Evolutionary conservation across 2,329 filamentous ascomycete species (phyloP).

Genomic region (Venturia asperata): DNA sequence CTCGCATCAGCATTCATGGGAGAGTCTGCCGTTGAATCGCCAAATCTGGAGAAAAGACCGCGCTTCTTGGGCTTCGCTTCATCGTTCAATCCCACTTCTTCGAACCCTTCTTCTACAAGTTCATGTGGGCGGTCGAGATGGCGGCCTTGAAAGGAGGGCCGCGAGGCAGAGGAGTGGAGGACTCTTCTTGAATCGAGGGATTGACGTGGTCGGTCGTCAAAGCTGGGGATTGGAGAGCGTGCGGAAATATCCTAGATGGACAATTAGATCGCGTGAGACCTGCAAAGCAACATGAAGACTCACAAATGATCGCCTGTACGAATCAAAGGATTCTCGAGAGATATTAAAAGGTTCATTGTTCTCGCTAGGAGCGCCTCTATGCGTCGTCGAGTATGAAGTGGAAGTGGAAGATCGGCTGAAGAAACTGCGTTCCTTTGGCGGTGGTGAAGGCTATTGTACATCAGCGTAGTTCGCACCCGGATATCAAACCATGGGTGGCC

Average conservation of each 20-base stretch:
- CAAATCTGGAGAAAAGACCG: slow-evolving; percentile 74
- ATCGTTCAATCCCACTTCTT: slow-evolving; percentile 82
- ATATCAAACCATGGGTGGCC: neutral
- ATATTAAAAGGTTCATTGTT: slow-evolving; percentile 85
- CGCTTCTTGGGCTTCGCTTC: slow-evolving; percentile 68
- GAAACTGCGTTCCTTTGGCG: slow-evolving; percentile 73
- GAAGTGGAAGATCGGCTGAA: slow-evolving; percentile 54
- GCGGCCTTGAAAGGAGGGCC: slow-evolving; percentile 30
- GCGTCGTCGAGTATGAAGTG: slow-evolving; percentile 46
- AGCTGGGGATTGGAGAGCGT: slow-evolving; percentile 65
- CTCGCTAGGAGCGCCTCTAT: slow-evolving; percentile 63
- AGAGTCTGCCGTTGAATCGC: slow-evolving; percentile 44
- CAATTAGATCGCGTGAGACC: slow-evolving; percentile 14
- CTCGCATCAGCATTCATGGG: slow-evolving; percentile 26
- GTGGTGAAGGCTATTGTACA: slow-evolving; percentile 54
- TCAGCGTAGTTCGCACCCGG: slow-evolving; percentile 20
- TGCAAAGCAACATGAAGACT: no score
- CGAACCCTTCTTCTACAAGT: slow-evolving; percentile 69
- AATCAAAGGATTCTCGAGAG: slow-evolving; percentile 93
- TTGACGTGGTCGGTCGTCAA: slow-evolving; percentile 56
- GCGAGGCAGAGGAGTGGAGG: slow-evolving; percentile 47
- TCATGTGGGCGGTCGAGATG: slow-evolving; percentile 48
- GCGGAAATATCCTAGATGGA: slow-evolving; percentile 74
- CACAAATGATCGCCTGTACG: slow-evolving; percentile 92
- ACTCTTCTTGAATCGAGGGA: slow-evolving; percentile 69